These are phyloP conservation scores for Vaccinium vitisidaea DNA, from an alignment of 148 eudicot species.

Conservation along the genomic window DNA sequence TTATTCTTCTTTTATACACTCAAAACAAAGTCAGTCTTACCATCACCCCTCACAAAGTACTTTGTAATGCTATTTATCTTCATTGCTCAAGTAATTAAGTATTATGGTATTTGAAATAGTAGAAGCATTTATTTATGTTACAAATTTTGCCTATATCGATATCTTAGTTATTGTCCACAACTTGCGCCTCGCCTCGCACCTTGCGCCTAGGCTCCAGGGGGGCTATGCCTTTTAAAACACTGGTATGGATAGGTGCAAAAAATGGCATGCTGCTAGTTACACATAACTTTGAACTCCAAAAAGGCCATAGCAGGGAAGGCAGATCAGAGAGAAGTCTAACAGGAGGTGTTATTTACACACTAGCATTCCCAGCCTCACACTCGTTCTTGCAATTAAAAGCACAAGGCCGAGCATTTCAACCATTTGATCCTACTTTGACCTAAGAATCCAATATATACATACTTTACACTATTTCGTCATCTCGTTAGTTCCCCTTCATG, in stretches of 20 bases:
- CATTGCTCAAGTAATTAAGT: too few relatives aligned
- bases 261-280: background rate
- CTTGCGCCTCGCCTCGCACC: too few relatives aligned
- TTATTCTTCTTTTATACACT: too few relatives aligned
- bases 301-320: background rate
- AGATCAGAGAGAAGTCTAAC: background rate
- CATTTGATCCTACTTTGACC: background rate
- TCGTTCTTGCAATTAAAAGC: background rate
- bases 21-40: too few relatives aligned
- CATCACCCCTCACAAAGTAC: too few relatives aligned
- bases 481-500: background rate
- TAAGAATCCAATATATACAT: background rate
- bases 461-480: background rate
- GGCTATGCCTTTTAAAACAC: too few relatives aligned
- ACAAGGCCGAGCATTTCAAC: background rate
- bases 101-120: too few relatives aligned
- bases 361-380: background rate
- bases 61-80: too few relatives aligned
- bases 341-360: background rate
- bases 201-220: too few relatives aligned
- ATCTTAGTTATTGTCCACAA: too few relatives aligned
- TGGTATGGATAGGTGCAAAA: background rate
- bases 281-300: background rate
- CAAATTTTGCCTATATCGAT: too few relatives aligned
- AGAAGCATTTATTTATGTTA: too few relatives aligned